phyloP scores from a whole-genome alignment of 2,329 filamentous ascomycete species.

The Exserohilum turcica region DNA sequence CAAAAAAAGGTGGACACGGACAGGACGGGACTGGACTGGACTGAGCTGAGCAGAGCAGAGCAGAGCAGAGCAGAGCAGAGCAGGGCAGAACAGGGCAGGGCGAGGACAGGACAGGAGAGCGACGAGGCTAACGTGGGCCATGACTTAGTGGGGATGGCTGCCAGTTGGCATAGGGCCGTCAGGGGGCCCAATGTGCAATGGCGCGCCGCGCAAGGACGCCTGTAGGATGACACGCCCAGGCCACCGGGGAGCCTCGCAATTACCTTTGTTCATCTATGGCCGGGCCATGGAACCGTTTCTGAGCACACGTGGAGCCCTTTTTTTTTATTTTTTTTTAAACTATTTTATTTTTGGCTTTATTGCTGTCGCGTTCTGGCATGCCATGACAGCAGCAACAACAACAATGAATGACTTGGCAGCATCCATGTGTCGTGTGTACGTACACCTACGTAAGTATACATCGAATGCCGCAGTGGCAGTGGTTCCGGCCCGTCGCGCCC shows the following conservation, averaged over 20 bases:
- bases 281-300: background rate
- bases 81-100: background rate
- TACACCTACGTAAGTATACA: too few relatives aligned
- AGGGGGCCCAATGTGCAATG: conserved; percentile 9
- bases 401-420: too few relatives aligned
- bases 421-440: too few relatives aligned
- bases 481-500: background rate
- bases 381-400: too few relatives aligned
- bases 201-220: background rate
- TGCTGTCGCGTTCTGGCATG: too few relatives aligned
- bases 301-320: too few relatives aligned
- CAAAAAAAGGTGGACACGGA: conserved; percentile 17
- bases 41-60: too few relatives aligned
- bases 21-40: conserved; percentile 7
- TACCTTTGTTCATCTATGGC: conserved; percentile 4
- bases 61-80: conserved; percentile 10
- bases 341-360: too few relatives aligned
- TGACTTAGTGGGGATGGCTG: conserved; percentile 3
- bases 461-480: background rate
- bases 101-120: conserved; percentile 19
- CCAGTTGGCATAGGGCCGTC: conserved; percentile 12
- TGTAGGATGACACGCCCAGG: conserved; percentile 2
- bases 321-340: too few relatives aligned
- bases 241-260: conserved; percentile 11
- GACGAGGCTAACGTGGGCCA: conserved; percentile 15